Base-by-base conservation (phyloP, 495 filamentous ascomycete species). In the Aspergillus cavernicola region DNA sequence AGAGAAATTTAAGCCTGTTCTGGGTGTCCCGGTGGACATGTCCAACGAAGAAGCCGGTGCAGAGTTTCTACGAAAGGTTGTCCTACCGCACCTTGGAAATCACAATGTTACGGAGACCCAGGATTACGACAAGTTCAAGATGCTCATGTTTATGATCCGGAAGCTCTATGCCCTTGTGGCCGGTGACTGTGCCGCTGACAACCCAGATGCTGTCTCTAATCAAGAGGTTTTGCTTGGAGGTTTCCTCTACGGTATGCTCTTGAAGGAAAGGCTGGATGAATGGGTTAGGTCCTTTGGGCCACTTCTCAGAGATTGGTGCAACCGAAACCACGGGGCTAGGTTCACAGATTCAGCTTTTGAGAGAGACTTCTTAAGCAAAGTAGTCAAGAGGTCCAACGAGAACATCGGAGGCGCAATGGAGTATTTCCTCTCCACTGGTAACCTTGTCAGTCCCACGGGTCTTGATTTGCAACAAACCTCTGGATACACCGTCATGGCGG, bases 351-450 rank as follows among this genome's bases (percentile, higher is more conserved):
- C 80, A 1, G 73, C 81, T 5, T 96, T 96, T 58, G 67, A 77
- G 23, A 87, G 84, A 52, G 89, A 96, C 29, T 93, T 96, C 66
- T 69, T 88, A 0, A 66, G 75, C 23, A 88, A 83, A 67, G 80
- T 97, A 19, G 84, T 96, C 29, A 79, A 77, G 51, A 85, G 82
- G 51, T 86, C 85, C 3, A 93, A 91, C 63, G 91, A 96, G 68
- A 93, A 95, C 61, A 75, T 97, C 46, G 93, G 91, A 56, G 80
- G 84, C 52, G 80, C 83, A 6, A 68, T 97, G 46, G 93, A 97
- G 62, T 97, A 97, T 66, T 98, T 98, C 73, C 72, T 98, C 35
- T 95, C 93, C 0, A 98, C 93, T 1, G 93, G 93, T 58, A 98
- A 98, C 63, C 76, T 98, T 24, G 80, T 87, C 58, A 95, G 89